Evolutionary conservation across 345 rosid genomes (phyloP), one percentile per base, ranked within the genome.

Genomic region (Mallotus nudiflorus): DNA sequence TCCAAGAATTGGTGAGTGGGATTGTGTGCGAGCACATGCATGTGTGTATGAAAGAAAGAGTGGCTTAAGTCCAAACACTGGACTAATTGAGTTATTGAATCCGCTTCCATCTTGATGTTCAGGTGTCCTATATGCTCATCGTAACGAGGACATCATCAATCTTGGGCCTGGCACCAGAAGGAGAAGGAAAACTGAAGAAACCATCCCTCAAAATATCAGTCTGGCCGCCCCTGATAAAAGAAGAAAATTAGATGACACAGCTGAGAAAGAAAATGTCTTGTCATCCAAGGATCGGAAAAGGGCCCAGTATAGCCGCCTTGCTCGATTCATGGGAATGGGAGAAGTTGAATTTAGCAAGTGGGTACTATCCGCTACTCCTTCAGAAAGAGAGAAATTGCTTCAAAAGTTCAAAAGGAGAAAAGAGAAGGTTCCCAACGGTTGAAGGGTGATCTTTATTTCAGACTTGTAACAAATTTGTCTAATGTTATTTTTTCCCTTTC

Each of bases 111-210:
- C 29, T 16, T 74, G 42, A 42, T 77, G 35, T 58, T 46, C 78
- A 93, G 94, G 97, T 29, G 75, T 92, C 74, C 75, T 92, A 14
- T 89, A 92, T 77, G 82, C 89, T 54, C 99, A 92, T 81, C 89
- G 97, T 12, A 90, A 94, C 29, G 93, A 90, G 73, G 84, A 88
- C 76, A 77, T 94, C 20, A 81, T 94, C 78, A 94, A 92, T 59
- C 14, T 67, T 59, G 72, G 85, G 63, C 80, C 74, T 31, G 78
- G 61, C 45, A 35, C 29, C 12, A 69, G 31, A 53, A 56, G 49
- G 14, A 69, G 31, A 53, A 56, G 49, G 44, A 72, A 73, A 55
- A 28, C 15, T 6, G 71, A 62, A 62, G 75, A 27, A 25, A 73
- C 55, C 57, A 10, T 76, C 50, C 24, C 76, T 12, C 35, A 25